These are phyloP conservation scores for Tricholomella constricta DNA, from an alignment of 768 basidiomycete genomes.

Conservation along the genomic window DNA sequence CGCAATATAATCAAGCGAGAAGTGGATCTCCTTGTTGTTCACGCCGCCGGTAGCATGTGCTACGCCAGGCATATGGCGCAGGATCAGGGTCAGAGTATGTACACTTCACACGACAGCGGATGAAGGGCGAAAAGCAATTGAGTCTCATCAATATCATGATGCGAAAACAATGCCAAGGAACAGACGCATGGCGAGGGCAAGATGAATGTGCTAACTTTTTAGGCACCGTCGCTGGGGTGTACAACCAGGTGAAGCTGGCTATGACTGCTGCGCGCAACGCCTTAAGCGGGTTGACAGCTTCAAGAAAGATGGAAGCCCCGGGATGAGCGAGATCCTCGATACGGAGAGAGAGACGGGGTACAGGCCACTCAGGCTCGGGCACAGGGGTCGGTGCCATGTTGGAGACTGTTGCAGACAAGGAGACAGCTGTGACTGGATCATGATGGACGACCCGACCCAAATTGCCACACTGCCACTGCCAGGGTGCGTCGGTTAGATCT, in stretches of 20 bases:
- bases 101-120: conserved; percentile 39
- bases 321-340: conserved; percentile 62
- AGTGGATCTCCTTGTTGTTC: conserved; percentile 71
- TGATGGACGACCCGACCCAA: not conserved
- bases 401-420: not conserved
- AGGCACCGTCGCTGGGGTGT: conserved; percentile 40
- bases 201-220: conserved; percentile 30
- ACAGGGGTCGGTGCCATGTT: conserved; percentile 8
- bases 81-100: conserved; percentile 53
- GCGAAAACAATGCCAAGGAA: not conserved
- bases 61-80: conserved; percentile 68
- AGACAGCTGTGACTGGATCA: not conserved
- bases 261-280: conserved; percentile 45
- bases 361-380: conserved; percentile 41
- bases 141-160: not conserved
- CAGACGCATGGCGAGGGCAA: not conserved
- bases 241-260: conserved; percentile 50
- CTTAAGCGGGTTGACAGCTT: conserved; percentile 44
- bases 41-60: conserved; percentile 63
- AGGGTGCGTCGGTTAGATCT: too few relatives aligned
- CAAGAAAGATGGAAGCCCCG: conserved; percentile 59
- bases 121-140: conserved; percentile 10
- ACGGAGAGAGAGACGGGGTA: conserved; percentile 57
- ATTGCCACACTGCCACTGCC: too few relatives aligned
- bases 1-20: conserved; percentile 66